phyloP scores from a whole-genome alignment of 1,284 basidiomycete species.

The Cronartium quercuum region DNA sequence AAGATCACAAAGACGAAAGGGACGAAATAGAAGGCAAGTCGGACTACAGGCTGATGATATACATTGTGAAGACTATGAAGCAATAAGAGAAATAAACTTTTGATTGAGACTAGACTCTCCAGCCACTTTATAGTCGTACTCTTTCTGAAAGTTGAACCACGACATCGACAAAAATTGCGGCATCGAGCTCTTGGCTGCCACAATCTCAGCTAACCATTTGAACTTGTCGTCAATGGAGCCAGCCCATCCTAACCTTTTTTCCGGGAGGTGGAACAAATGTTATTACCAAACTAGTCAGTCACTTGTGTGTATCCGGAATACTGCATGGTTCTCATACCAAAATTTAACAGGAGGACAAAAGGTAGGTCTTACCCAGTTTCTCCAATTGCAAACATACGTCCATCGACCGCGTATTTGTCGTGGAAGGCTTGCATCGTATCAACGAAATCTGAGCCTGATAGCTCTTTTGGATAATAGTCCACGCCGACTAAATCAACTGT shows the following conservation, averaged over 20 bases:
- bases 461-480: slow-evolving; percentile 46
- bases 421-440: slow-evolving; percentile 48
- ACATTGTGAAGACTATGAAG: not conserved
- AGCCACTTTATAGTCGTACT: slow-evolving; percentile 43
- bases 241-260: slow-evolving; percentile 41
- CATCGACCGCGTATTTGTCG: slow-evolving; percentile 46
- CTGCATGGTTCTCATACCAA: not conserved
- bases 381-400: slow-evolving; percentile 49
- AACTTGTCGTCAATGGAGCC: slow-evolving; percentile 44
- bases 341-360: not conserved
- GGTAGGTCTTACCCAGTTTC: slow-evolving; percentile 45
- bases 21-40: too few relatives aligned
- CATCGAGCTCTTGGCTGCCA: slow-evolving; percentile 42
- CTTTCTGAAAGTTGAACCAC: slow-evolving; percentile 48
- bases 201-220: slow-evolving; percentile 45
- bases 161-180: slow-evolving; percentile 48
- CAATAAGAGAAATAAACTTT: not conserved
- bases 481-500: slow-evolving; percentile 48
- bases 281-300: not conserved
- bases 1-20: too few relatives aligned
- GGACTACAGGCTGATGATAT: not conserved
- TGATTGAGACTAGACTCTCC: slow-evolving; percentile 3
- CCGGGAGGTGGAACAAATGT: not conserved
- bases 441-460: slow-evolving; percentile 42
- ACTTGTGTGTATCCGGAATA: not conserved